These are phyloP conservation scores for Colletotrichum sp. DNA, from an alignment of 2,329 filamentous ascomycete species.

Conservation along the genomic window DNA sequence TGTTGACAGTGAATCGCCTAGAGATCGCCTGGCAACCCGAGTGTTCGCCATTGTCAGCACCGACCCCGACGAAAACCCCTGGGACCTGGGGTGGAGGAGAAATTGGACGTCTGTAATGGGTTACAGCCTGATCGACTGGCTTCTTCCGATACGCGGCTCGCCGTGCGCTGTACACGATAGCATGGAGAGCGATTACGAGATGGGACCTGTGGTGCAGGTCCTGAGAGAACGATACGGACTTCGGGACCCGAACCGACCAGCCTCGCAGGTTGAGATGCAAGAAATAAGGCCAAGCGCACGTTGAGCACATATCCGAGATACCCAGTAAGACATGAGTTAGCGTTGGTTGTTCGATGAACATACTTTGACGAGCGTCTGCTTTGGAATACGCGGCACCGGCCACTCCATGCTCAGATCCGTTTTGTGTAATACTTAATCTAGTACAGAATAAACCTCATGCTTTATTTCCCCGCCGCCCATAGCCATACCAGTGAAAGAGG, in stretches of 20 bases:
- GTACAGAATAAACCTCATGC: neutral
- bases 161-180: slow-evolving; percentile 75
- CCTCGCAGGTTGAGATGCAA: slow-evolving; percentile 34
- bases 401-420: neutral
- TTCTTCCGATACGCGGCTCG: slow-evolving; percentile 76
- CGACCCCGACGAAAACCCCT: slow-evolving; percentile 80
- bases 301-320: neutral
- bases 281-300: slow-evolving; percentile 7
- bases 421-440: neutral
- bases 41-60: slow-evolving; percentile 83
- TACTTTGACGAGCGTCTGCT: neutral
- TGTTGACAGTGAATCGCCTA: neutral
- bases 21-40: slow-evolving; percentile 56
- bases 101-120: slow-evolving; percentile 89
- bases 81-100: slow-evolving; percentile 71
- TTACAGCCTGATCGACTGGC: slow-evolving; percentile 72
- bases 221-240: slow-evolving; percentile 53
- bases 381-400: neutral
- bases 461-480: neutral
- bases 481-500: neutral
- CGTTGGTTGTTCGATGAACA: neutral
- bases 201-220: slow-evolving; percentile 65
- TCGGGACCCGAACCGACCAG: slow-evolving; percentile 23
- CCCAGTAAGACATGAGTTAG: neutral
- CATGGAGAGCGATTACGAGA: slow-evolving; percentile 69